Conservation (phyloP, 352 stramenopile genomes). For the Globisporangium paddicum region DNA sequence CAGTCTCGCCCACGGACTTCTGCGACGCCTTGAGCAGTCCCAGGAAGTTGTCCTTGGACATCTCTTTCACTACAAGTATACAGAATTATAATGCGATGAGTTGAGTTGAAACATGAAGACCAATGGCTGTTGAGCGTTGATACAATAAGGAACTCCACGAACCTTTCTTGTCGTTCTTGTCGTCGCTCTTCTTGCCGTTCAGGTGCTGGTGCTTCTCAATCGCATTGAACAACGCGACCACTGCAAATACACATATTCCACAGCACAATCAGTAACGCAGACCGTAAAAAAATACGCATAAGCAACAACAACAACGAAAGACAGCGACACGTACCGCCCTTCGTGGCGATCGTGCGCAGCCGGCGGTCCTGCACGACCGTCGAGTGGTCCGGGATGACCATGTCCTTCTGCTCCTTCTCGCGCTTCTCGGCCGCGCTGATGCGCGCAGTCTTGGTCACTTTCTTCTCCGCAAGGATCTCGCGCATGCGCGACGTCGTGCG, state of each 20-base stretch:
- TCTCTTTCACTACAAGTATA: constrained; percentile 54
- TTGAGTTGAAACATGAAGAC: no score
- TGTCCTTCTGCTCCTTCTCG: constrained; percentile 72
- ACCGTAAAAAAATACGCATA: background rate
- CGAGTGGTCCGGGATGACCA: constrained; percentile 54
- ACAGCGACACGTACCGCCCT: constrained; percentile 44
- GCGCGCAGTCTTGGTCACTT: constrained; percentile 58
- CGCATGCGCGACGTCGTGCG: constrained; percentile 79
- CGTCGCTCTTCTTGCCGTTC: constrained; percentile 41
- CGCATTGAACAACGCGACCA: constrained; percentile 83
- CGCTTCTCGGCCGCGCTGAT: constrained; percentile 72
- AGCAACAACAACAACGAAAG: background rate
- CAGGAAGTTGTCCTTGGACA: constrained; percentile 84
- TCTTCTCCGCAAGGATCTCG: constrained; percentile 75
- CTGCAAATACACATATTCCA: constrained; percentile 17
- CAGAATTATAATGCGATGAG: no score
- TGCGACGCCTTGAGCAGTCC: constrained; percentile 65
- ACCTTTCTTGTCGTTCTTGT: constrained; percentile 72
- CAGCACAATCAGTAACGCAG: background rate
- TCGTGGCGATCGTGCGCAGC: constrained; percentile 77
- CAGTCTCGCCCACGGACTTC: constrained; percentile 21
- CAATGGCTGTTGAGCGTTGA: no score
- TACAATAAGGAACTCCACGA: background rate
- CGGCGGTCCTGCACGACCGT: constrained; percentile 61
- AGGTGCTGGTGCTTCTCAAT: constrained; percentile 85